These are phyloP conservation scores for Aspergillus panamensis DNA, from an alignment of 495 filamentous ascomycete genomes.

Conservation along the genomic window DNA sequence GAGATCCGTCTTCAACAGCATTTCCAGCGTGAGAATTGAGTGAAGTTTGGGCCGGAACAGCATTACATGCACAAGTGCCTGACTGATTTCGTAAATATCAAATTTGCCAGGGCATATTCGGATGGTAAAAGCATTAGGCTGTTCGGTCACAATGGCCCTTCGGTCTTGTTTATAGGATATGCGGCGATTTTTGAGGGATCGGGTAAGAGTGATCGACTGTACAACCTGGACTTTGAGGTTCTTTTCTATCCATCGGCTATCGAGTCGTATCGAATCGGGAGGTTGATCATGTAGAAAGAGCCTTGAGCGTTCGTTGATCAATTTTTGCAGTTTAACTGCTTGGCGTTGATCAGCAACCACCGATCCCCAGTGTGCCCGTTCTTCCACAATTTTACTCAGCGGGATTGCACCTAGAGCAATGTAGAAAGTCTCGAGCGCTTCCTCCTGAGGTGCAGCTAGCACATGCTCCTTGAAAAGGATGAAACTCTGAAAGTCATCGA, in stretches of 20 bases:
- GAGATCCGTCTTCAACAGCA: conserved; percentile 78
- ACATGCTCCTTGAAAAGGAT: conserved; percentile 77
- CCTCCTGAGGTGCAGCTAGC: conserved; percentile 82
- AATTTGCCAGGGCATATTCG: conserved; percentile 59
- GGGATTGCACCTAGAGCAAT: conserved; percentile 45
- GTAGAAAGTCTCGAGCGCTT: conserved; percentile 81
- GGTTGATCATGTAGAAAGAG: conserved; percentile 79
- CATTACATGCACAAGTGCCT: conserved; percentile 73
- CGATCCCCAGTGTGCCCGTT: conserved; percentile 46
- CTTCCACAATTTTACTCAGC: conserved; percentile 45
- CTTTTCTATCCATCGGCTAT: conserved; percentile 84
- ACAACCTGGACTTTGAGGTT: conserved; percentile 77
- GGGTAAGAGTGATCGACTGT: conserved; percentile 65
- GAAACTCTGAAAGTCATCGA: conserved; percentile 84
- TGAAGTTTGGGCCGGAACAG: conserved; percentile 81
- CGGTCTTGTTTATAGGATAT: conserved; percentile 65
- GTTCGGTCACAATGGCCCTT: conserved; percentile 61
- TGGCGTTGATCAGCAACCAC: conserved; percentile 49
- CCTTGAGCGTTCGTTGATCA: conserved; percentile 79
- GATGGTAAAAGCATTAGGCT: conserved; percentile 45
- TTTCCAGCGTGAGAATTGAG: conserved; percentile 80
- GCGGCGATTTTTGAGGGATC: conserved; percentile 63
- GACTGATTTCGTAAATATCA: conserved; percentile 86
- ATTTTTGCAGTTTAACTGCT: conserved; percentile 61
- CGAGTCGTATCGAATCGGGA: conserved; percentile 68